A percentile compares a stretch with the other conserved stretches of the same genome.
These are phyloP conservation scores for Boletus patriciae DNA, from an alignment of 768 basidiomycete genomes.

Conservation along the genomic window DNA sequence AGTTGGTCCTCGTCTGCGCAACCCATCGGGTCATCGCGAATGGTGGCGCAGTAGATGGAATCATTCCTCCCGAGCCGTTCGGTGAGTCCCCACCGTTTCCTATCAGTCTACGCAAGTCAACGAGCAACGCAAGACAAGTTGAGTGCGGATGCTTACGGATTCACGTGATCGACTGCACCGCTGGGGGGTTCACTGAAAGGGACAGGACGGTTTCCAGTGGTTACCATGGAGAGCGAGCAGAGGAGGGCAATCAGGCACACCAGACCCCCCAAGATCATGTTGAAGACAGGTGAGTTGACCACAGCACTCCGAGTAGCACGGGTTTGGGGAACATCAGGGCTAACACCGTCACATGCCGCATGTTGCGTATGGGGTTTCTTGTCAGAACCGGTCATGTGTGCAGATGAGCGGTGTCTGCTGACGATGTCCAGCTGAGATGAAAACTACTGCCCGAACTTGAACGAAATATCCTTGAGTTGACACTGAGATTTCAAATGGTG, in stretches of 20 bases:
- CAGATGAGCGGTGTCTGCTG: background rate
- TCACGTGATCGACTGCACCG: conserved; percentile 45
- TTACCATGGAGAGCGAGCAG: conserved; percentile 14
- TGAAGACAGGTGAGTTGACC: background rate
- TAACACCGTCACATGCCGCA: background rate
- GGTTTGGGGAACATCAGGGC: background rate
- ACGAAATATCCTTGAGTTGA: background rate
- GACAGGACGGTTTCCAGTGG: conserved; percentile 1
- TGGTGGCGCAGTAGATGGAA: conserved; percentile 72
- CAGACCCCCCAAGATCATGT: conserved; percentile 9
- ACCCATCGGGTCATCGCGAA: conserved; percentile 89
- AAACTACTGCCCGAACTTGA: background rate
- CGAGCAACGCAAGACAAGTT: background rate
- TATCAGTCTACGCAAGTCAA: conserved; percentile 45
- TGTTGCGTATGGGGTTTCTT: background rate
- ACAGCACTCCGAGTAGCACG: background rate
- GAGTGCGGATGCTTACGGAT: conserved; percentile 38
- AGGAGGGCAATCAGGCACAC: conserved; percentile 16
- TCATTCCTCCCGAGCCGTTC: conserved; percentile 74
- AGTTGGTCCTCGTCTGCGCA: conserved; percentile 75
- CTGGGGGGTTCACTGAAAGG: conserved; percentile 33
- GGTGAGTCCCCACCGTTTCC: conserved; percentile 73
- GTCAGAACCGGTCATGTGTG: background rate
- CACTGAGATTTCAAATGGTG: background rate
- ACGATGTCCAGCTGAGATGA: background rate